A percentile compares a stretch with the other conserved stretches of the same genome.
These are phyloP conservation scores for Pyricularia grisea DNA, from an alignment of 2,329 filamentous ascomycete genomes.

Conservation along the genomic window DNA sequence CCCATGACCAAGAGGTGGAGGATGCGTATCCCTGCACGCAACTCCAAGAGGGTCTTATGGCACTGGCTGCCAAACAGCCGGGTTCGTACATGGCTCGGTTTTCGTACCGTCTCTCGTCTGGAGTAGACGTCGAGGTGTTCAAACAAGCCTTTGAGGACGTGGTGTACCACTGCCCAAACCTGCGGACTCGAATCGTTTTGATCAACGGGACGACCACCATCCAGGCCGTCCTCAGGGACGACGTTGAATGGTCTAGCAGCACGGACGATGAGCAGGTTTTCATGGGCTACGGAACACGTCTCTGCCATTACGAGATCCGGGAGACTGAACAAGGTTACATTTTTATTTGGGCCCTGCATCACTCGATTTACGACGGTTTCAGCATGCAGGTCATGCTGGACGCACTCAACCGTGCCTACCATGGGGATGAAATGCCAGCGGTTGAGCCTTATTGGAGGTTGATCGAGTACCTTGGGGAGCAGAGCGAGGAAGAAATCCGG, in stretches of 20 bases:
- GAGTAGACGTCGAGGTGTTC: neutral
- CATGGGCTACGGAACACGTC: neutral
- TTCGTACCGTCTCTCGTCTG: constrained; percentile 1
- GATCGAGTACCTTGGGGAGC: neutral
- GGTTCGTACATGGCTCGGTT: constrained; percentile 6
- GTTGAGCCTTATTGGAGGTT: neutral
- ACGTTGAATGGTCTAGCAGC: neutral
- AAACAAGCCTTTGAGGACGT: neutral
- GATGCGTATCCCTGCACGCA: constrained; percentile 7
- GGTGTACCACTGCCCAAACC: neutral
- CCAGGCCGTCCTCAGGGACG: neutral
- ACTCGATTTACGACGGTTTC: constrained; percentile 49
- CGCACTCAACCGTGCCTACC: constrained; percentile 31
- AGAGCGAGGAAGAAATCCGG: neutral
- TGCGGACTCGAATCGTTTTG: constrained; percentile 2
- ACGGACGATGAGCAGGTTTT: neutral
- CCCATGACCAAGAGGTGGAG: neutral
- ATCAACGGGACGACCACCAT: neutral
- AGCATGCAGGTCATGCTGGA: constrained; percentile 33
- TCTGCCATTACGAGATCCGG: neutral
- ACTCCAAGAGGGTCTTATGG: constrained; percentile 14
- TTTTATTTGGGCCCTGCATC: constrained; percentile 45
- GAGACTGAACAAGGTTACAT: constrained; percentile 11
- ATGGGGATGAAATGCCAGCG: neutral
- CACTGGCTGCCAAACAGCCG: constrained; percentile 6